Percentiles rank a stretch among this genome's conserved stretches.
Evolutionary conservation across 2,329 filamentous ascomycete genomes (phyloP).

Genomic region (Talaromyces amestolkiae): DNA sequence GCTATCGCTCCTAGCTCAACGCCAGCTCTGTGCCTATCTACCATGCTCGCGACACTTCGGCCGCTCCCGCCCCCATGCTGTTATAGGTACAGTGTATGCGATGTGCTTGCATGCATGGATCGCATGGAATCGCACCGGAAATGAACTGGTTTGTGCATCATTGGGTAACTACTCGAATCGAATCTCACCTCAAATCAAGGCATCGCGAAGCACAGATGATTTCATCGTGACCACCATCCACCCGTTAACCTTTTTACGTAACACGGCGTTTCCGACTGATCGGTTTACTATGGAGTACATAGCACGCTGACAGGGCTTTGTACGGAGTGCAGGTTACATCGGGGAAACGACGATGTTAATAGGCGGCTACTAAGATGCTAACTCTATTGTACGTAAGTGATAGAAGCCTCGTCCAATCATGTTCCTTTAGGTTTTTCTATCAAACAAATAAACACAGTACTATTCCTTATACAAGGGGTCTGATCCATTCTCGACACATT

Average conservation of each 20-base stretch:
- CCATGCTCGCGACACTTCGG: background rate
- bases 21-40: background rate
- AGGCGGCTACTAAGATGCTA: background rate
- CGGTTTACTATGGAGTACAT: background rate
- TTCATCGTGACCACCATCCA: background rate
- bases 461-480: background rate
- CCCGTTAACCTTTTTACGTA: conserved; percentile 12
- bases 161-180: background rate
- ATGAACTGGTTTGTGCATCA: background rate
- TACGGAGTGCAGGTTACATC: background rate
- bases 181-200: background rate
- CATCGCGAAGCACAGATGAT: background rate
- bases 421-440: background rate
- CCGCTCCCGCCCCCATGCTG: conserved; percentile 13
- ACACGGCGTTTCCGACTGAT: conserved; percentile 1
- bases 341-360: background rate
- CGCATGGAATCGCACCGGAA: background rate
- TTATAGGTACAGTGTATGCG: background rate
- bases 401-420: background rate
- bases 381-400: background rate
- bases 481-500: background rate
- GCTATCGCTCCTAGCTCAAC: background rate
- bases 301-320: too few relatives aligned
- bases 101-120: background rate
- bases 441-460: background rate